Evolutionary conservation across 305 asterid species (phyloP).

Genomic region (Stenogyne calaminthoides): DNA sequence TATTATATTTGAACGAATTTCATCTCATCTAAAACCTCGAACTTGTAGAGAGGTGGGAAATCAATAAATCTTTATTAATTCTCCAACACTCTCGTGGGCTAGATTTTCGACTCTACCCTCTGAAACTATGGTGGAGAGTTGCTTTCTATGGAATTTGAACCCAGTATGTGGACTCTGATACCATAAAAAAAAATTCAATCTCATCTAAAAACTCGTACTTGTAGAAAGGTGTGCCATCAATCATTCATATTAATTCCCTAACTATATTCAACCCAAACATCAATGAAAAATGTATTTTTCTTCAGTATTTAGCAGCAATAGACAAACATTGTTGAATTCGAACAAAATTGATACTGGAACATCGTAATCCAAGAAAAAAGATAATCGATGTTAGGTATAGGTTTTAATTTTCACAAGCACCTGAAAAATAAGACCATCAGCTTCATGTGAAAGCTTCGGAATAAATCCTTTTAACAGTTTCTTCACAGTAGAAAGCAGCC

Average conservation of each 20-base stretch:
- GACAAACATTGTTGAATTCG: background rate
- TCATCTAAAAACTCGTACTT: too few relatives aligned
- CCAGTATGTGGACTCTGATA: too few relatives aligned
- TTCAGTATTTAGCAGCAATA: background rate
- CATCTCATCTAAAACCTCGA: too few relatives aligned
- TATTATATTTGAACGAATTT: background rate
- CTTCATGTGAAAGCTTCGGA: constrained; percentile 92
- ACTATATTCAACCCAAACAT: background rate
- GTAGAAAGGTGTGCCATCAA: too few relatives aligned
- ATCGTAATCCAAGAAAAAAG: background rate
- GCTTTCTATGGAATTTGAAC: too few relatives aligned
- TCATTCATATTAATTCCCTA: too few relatives aligned
- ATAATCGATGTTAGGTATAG: constrained; percentile 18
- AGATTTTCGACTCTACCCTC: too few relatives aligned
- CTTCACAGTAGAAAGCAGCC: constrained; percentile 91
- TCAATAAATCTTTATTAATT: too few relatives aligned
- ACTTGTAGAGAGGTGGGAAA: too few relatives aligned
- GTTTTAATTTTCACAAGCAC: constrained; percentile 40
- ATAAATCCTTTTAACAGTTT: constrained; percentile 87
- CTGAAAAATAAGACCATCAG: constrained; percentile 99
- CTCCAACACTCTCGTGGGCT: too few relatives aligned
- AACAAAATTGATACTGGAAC: background rate
- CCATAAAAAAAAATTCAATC: too few relatives aligned
- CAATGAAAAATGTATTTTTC: background rate
- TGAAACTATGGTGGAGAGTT: too few relatives aligned